Evolutionary conservation across 805 yeast genomes (phyloP).

Genomic region (Candida andamanensis): DNA sequence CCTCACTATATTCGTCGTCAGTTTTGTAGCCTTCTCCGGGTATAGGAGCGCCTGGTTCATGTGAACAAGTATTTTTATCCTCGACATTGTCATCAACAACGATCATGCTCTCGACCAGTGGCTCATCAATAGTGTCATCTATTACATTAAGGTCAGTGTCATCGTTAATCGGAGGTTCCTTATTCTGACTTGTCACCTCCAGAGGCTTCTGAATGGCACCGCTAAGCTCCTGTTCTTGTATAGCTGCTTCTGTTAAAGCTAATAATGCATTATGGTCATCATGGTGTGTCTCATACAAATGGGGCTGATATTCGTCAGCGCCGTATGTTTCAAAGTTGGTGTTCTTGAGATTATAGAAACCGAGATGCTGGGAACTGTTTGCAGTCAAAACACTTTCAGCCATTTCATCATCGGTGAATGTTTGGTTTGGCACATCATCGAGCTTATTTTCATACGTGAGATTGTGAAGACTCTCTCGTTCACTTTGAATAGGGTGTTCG

Average conservation of each 20-base stretch:
- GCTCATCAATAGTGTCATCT: background rate
- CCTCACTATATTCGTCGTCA: constrained; percentile 1
- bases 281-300: constrained; percentile 1
- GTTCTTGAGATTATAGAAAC: constrained; percentile 4
- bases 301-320: constrained; percentile 5
- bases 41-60: no score
- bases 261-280: background rate
- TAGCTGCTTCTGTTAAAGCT: constrained; percentile 1
- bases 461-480: no score
- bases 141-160: no score
- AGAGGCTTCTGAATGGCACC: no score
- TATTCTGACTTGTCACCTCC: background rate
- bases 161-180: no score
- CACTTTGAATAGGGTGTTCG: no score
- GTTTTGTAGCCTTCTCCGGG: no score
- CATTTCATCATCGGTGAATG: background rate
- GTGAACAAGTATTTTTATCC: no score
- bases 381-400: no score
- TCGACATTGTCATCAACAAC: background rate
- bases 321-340: background rate
- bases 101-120: background rate
- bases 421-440: background rate
- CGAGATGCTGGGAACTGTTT: no score
- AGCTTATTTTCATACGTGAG: no score
- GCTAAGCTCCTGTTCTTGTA: no score